Conservation (phyloP, 495 filamentous ascomycete species). For the Pseudevernia furfuracea region DNA sequence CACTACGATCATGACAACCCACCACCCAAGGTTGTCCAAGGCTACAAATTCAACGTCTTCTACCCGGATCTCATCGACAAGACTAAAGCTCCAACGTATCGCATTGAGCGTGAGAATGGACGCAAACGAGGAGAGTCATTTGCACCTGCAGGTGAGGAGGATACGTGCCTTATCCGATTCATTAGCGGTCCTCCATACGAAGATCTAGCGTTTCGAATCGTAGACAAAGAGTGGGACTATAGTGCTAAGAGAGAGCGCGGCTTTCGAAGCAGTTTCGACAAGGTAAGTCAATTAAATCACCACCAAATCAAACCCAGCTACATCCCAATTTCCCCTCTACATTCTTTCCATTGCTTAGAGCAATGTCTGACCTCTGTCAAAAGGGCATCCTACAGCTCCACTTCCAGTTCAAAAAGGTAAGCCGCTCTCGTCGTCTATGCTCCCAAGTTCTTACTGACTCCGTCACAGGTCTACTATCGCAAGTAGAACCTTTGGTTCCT, state of each 20-base stretch:
- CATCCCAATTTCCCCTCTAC: no score
- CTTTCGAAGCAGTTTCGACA: conserved; percentile 95
- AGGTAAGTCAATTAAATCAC: conserved; percentile 50
- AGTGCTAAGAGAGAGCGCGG: conserved; percentile 91
- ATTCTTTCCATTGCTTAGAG: no score
- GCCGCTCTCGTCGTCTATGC: conserved; percentile 7
- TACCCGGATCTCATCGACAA: conserved; percentile 99
- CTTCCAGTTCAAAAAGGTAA: conserved; percentile 90
- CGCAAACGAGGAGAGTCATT: conserved; percentile 84
- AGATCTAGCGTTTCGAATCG: conserved; percentile 94
- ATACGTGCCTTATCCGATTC: conserved; percentile 94
- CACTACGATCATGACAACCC: conserved; percentile 99
- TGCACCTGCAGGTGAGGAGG: conserved; percentile 92
- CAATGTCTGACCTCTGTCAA: not conserved
- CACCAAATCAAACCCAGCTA: not conserved
- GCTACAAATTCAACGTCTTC: conserved; percentile 99
- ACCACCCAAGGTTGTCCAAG: conserved; percentile 95
- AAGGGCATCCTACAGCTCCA: conserved; percentile 94
- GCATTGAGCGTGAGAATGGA: conserved; percentile 87
- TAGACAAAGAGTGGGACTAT: conserved; percentile 99
- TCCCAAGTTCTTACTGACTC: conserved; percentile 32
- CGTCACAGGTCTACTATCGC: conserved; percentile 55
- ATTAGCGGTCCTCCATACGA: conserved; percentile 94
- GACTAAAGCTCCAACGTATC: conserved; percentile 85
- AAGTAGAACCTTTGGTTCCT: conserved; percentile 37